Conservation (phyloP, 371 early-diverging fungal genomes). For the Mortierella sp. region DNA sequence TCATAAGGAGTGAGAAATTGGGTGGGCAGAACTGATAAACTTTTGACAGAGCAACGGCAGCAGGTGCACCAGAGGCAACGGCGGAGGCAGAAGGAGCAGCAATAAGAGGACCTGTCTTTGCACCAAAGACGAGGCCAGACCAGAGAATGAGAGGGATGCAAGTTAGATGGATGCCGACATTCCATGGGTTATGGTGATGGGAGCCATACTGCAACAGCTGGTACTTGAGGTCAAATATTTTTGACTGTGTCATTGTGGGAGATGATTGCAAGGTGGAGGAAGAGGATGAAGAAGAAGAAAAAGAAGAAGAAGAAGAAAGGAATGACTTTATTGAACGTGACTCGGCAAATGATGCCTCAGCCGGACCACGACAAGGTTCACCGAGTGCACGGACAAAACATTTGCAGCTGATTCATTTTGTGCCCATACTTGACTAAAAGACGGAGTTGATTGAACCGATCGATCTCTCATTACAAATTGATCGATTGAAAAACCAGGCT, state of each 20-base stretch:
- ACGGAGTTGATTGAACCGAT: too few species aligned
- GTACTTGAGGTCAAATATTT: constrained; percentile 75
- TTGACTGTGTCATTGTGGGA: constrained; percentile 31
- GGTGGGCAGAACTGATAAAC: constrained; percentile 57
- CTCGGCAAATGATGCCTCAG: neutral
- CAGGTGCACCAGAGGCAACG: constrained; percentile 28
- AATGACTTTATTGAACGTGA: neutral
- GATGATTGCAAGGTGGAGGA: neutral
- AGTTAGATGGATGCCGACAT: constrained; percentile 88
- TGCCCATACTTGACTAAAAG: too few species aligned
- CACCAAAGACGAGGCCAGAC: constrained; percentile 76
- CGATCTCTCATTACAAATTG: too few species aligned
- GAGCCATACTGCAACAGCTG: constrained; percentile 84
- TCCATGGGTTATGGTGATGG: constrained; percentile 83
- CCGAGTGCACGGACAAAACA: too few species aligned
- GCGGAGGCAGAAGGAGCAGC: constrained; percentile 43
- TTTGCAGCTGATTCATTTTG: too few species aligned
- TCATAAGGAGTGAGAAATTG: constrained; percentile 70
- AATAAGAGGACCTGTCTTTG: constrained; percentile 69
- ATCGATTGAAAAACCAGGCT: too few species aligned
- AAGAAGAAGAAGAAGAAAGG: constrained; percentile 3
- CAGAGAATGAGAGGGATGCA: constrained; percentile 94
- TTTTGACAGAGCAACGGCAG: constrained; percentile 42
- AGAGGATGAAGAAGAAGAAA: neutral
- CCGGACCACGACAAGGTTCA: too few species aligned